Evolutionary conservation across 1,139 yeast species (phyloP).

Genomic region (Debaryomycetaceae sp.): DNA sequence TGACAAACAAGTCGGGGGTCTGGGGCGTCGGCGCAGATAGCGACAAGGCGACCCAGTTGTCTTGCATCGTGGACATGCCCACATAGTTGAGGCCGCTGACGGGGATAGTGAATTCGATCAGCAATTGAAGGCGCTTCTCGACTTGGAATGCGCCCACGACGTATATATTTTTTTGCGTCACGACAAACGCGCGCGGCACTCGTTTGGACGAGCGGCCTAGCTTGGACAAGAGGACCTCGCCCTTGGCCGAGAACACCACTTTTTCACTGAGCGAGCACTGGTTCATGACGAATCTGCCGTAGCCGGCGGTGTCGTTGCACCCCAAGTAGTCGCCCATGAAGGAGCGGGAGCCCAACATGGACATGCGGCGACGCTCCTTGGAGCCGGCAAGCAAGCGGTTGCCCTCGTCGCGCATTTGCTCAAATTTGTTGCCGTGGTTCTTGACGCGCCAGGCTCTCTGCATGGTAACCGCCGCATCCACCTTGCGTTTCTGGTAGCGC

Average conservation of each 20-base stretch:
- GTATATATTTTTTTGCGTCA: constrained; percentile 53
- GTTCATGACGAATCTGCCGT: constrained; percentile 56
- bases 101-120: constrained; percentile 55
- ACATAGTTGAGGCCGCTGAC: constrained; percentile 52
- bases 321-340: constrained; percentile 90
- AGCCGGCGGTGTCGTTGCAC: constrained; percentile 63
- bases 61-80: constrained; percentile 67
- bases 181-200: constrained; percentile 58
- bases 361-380: constrained; percentile 85
- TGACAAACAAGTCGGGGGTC: constrained; percentile 70
- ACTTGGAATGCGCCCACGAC: constrained; percentile 63
- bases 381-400: constrained; percentile 55
- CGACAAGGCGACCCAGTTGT: constrained; percentile 86
- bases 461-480: constrained; percentile 75
- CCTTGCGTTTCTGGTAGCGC: constrained; percentile 66
- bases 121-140: constrained; percentile 61
- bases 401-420: constrained; percentile 79
- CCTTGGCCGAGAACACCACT: constrained; percentile 70
- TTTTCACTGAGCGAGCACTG: constrained; percentile 61
- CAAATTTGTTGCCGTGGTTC: constrained; percentile 71
- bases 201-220: constrained; percentile 90
- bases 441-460: constrained; percentile 81
- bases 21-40: constrained; percentile 39
- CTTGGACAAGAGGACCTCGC: constrained; percentile 72
- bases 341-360: constrained; percentile 82